A percentile compares a stretch with the other conserved stretches of the same genome.
Conservation (phyloP, 2,329 filamentous ascomycete genomes). For the Paecilomyces variotii region DNA sequence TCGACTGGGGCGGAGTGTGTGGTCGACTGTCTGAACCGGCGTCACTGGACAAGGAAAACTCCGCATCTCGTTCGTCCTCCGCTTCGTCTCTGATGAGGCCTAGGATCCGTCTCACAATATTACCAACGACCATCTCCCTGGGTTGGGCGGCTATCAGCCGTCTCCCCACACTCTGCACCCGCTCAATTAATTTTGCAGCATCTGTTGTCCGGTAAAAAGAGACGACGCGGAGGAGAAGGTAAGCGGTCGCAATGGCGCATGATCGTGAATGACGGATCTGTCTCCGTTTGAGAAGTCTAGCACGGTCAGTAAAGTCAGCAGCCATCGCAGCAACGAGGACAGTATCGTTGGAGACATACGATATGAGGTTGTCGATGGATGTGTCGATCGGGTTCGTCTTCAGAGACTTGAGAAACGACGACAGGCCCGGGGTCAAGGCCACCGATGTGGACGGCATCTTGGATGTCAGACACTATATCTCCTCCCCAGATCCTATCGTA, state of each 20-base stretch:
- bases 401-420: constrained; percentile 70
- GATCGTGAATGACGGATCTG: constrained; percentile 83
- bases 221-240: constrained; percentile 80
- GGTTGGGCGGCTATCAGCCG: constrained; percentile 76
- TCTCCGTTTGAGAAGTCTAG: constrained; percentile 75
- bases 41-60: constrained; percentile 51
- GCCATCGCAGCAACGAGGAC: constrained; percentile 3
- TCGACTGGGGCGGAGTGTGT: constrained; percentile 24
- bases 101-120: constrained; percentile 84
- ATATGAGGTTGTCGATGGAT: constrained; percentile 74
- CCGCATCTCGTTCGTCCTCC: constrained; percentile 66
- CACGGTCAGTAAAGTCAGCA: constrained; percentile 10
- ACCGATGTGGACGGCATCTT: constrained; percentile 51
- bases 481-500: background rate
- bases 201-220: constrained; percentile 71
- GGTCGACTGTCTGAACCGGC: constrained; percentile 48
- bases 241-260: constrained; percentile 84
- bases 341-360: constrained; percentile 47
- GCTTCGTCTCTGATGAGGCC: constrained; percentile 88
- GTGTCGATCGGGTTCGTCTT: constrained; percentile 69
- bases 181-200: constrained; percentile 68
- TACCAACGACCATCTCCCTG: constrained; percentile 84
- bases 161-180: constrained; percentile 70
- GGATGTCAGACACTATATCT: background rate
- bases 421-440: constrained; percentile 62